phyloP scores from a whole-genome alignment of 2,329 filamentous ascomycete genomes.

The Hypomyces perniciosus region DNA sequence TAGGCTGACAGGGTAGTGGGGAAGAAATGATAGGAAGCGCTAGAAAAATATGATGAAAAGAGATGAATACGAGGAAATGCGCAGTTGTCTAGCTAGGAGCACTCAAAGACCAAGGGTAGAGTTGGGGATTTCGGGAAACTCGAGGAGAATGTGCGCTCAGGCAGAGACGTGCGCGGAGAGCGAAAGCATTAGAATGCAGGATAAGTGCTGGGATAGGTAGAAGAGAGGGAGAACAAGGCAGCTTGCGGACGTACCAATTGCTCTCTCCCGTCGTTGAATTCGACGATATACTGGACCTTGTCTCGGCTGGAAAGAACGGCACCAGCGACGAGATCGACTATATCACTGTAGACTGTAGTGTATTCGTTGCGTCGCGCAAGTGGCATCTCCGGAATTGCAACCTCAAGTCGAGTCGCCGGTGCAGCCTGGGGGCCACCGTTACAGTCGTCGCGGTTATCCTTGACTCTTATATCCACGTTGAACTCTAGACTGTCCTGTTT shows the following conservation, averaged over 20 bases:
- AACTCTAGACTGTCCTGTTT: background rate
- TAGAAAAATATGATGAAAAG: background rate
- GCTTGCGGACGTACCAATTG: conserved; percentile 35
- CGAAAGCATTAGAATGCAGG: background rate
- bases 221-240: conserved; percentile 1
- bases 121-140: background rate
- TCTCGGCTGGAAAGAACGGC: conserved; percentile 21
- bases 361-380: conserved; percentile 26
- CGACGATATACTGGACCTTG: conserved; percentile 30
- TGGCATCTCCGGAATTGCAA: conserved; percentile 25
- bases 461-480: background rate
- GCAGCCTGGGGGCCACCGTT: background rate
- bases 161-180: background rate
- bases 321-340: conserved; percentile 32
- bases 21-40: background rate
- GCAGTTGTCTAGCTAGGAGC: too few species aligned
- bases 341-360: conserved; percentile 27
- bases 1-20: background rate
- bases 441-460: background rate
- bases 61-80: too few species aligned
- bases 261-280: conserved; percentile 42
- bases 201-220: background rate
- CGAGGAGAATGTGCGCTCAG: too few species aligned
- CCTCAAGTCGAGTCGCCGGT: conserved; percentile 20
- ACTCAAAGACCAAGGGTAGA: background rate